Evolutionary conservation across 169 alveolate species (phyloP).

Genomic region (Plasmodium blacklocki): DNA sequence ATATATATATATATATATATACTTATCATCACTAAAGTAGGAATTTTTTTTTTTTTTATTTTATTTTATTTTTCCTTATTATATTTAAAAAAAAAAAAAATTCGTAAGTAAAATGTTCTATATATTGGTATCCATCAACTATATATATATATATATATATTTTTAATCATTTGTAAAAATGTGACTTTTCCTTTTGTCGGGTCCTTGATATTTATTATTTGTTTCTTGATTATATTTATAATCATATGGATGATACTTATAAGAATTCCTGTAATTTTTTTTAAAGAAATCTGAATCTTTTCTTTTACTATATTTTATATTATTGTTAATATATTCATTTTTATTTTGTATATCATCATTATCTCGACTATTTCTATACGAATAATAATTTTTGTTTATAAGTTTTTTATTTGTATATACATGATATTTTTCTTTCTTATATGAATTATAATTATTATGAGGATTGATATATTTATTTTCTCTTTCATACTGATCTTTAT

Average conservation of each 20-base stretch:
- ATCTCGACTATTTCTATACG: slow-evolving; percentile 1
- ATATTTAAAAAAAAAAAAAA: too few species aligned
- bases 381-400: slow-evolving; percentile 4
- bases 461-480: slow-evolving; percentile 1
- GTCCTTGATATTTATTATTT: not conserved
- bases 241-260: not conserved
- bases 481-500: not conserved
- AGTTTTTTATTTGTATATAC: slow-evolving; percentile 20
- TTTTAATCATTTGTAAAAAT: not conserved
- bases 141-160: not conserved
- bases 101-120: too few species aligned
- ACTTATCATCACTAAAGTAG: slow-evolving; percentile 3
- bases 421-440: slow-evolving; percentile 15
- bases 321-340: slow-evolving; percentile 4
- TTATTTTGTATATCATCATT: slow-evolving; percentile 18
- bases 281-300: not conserved
- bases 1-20: not conserved
- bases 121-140: too few species aligned
- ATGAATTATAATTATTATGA: slow-evolving; percentile 2
- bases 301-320: slow-evolving; percentile 16
- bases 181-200: not conserved
- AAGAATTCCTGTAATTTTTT: not conserved
- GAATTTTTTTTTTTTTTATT: not conserved
- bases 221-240: not conserved
- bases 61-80: too few species aligned